Percentiles rank a stretch among this genome's conserved stretches.
phyloP scores from a whole-genome alignment of 2,329 filamentous ascomycete genomes.

The Aspergillus latus region DNA sequence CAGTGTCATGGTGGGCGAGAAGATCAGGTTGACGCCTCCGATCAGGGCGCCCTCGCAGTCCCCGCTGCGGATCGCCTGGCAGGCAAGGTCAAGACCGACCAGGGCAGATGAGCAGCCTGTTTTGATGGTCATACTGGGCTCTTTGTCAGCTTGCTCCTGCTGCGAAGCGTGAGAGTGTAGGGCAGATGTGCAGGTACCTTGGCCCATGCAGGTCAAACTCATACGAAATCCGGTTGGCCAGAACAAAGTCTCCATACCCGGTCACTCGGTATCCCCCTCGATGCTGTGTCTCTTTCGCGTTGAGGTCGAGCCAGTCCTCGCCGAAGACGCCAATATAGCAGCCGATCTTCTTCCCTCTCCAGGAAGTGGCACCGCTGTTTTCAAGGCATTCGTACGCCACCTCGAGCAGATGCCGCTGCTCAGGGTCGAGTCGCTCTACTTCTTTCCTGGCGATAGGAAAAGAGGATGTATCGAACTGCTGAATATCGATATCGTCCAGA shows the following conservation, averaged over 20 bases:
- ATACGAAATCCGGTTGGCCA: constrained; percentile 32
- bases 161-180: too few relatives aligned
- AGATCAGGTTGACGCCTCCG: neutral
- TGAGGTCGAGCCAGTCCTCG: too few relatives aligned
- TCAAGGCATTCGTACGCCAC: constrained; percentile 36
- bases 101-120: constrained; percentile 43
- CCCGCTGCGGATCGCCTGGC: constrained; percentile 21
- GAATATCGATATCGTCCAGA: constrained; percentile 29
- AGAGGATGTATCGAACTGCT: constrained; percentile 27
- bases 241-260: constrained; percentile 2
- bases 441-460: constrained; percentile 25
- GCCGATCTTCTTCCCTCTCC: too few relatives aligned
- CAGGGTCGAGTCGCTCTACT: constrained; percentile 30
- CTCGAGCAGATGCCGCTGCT: constrained; percentile 35
- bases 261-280: too few relatives aligned
- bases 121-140: constrained; percentile 21
- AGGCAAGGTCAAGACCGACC: constrained; percentile 42
- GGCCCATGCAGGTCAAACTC: constrained; percentile 39
- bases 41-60: constrained; percentile 26
- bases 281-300: too few relatives aligned
- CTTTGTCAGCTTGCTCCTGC: too few relatives aligned
- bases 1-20: constrained; percentile 19
- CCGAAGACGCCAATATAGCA: too few relatives aligned
- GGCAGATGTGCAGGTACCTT: neutral
- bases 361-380: neutral